Evolutionary conservation across 2,329 filamentous ascomycete genomes (phyloP).

Genomic region (Penicillium palitans): DNA sequence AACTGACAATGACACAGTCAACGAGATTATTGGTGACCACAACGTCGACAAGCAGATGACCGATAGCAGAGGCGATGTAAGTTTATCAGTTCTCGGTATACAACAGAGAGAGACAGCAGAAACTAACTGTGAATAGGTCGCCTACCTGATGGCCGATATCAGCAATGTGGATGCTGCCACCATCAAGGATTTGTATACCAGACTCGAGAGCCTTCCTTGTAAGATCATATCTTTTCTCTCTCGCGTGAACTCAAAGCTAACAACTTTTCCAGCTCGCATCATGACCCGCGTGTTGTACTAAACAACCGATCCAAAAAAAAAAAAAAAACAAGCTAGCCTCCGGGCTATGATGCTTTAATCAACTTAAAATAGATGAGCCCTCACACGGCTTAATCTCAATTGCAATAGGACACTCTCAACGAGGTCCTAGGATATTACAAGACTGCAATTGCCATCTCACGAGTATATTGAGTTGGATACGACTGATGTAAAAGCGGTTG

Average conservation of each 20-base stretch:
- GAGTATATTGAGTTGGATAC: constrained; percentile 3
- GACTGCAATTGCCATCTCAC: neutral
- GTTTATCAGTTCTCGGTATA: constrained; percentile 23
- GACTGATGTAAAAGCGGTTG: constrained; percentile 4
- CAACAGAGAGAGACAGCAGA: neutral
- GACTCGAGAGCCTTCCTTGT: constrained; percentile 78
- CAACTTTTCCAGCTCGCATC: constrained; percentile 41
- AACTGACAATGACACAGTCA: constrained; percentile 58
- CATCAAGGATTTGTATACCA: constrained; percentile 82
- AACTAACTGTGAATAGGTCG: constrained; percentile 55
- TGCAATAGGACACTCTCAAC: constrained; percentile 22
- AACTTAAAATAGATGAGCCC: constrained; percentile 21
- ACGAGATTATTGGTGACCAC: constrained; percentile 89
- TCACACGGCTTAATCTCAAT: constrained; percentile 4
- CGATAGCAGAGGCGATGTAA: constrained; percentile 85
- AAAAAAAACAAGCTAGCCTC: constrained; percentile 4
- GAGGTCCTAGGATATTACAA: constrained; percentile 12
- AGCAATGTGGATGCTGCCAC: constrained; percentile 78
- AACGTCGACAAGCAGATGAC: constrained; percentile 99
- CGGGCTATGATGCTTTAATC: constrained; percentile 19
- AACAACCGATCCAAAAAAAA: constrained; percentile 5
- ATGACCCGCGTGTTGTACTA: constrained; percentile 50
- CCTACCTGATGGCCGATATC: constrained; percentile 97
- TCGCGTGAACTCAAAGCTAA: neutral
- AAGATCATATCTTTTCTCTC: constrained; percentile 43